Evolutionary conservation across 805 yeast genomes (phyloP).

Genomic region (Brettanomyces anomalus): DNA sequence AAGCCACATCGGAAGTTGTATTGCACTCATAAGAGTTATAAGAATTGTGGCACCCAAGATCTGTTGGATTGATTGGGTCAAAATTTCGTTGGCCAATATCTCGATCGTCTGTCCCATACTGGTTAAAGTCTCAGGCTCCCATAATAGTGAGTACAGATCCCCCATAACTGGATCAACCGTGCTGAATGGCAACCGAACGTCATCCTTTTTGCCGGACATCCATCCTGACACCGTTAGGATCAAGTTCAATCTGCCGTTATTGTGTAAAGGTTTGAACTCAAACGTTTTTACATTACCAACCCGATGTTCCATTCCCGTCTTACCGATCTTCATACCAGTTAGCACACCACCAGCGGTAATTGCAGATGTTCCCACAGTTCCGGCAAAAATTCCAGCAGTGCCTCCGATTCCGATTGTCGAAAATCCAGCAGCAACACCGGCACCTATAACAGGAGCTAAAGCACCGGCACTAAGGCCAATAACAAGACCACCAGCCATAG

Average conservation of each 20-base stretch:
- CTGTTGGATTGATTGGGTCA: slow-evolving; percentile 91
- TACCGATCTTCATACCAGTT: slow-evolving; percentile 85
- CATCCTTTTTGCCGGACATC: slow-evolving; percentile 95
- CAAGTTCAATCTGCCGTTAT: slow-evolving; percentile 78
- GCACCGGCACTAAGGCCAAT: slow-evolving; percentile 93
- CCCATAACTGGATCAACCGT: slow-evolving; percentile 98
- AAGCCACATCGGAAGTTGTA: slow-evolving; percentile 86
- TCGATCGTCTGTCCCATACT: slow-evolving; percentile 95
- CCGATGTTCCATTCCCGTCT: slow-evolving; percentile 74
- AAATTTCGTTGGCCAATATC: slow-evolving; percentile 87
- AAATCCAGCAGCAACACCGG: slow-evolving; percentile 95
- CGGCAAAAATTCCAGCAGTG: slow-evolving; percentile 88
- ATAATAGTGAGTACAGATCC: slow-evolving; percentile 78
- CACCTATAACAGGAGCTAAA: slow-evolving; percentile 96
- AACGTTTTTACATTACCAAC: slow-evolving; percentile 90
- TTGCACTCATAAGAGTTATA: slow-evolving; percentile 84
- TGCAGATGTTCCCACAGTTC: slow-evolving; percentile 92
- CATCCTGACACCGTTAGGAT: slow-evolving; percentile 92
- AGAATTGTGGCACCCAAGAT: slow-evolving; percentile 85
- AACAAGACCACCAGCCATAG: slow-evolving; percentile 91
- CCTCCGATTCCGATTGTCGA: slow-evolving; percentile 93
- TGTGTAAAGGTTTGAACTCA: slow-evolving; percentile 88
- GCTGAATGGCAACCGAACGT: slow-evolving; percentile 90
- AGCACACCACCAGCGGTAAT: slow-evolving; percentile 90
- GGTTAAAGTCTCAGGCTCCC: slow-evolving; percentile 98